Percentiles rank a stretch among this genome's conserved stretches.
Conservation (phyloP, 2,329 filamentous ascomycete species). For the Colletotrichum destructivum region DNA sequence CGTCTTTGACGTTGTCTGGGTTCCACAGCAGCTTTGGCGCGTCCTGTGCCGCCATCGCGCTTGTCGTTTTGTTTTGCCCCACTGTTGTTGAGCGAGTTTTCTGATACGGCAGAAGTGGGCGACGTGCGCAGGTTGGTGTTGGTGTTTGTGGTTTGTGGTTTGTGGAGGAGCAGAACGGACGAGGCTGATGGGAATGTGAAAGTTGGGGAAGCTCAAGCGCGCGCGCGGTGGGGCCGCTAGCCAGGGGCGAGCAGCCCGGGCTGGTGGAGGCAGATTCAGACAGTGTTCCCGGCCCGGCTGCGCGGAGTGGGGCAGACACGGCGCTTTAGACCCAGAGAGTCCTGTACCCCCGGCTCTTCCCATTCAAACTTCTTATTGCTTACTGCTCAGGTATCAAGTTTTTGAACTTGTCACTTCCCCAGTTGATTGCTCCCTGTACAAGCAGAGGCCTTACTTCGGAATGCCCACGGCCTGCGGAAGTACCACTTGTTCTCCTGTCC, state of each 20-base stretch:
- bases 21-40: constrained; percentile 83
- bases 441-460: too few relatives aligned
- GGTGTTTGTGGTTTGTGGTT: too few relatives aligned
- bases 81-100: not conserved
- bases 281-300: not conserved
- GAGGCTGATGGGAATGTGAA: constrained; percentile 14
- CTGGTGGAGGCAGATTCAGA: constrained; percentile 9
- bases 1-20: constrained; percentile 93
- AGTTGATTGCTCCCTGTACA: too few relatives aligned
- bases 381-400: too few relatives aligned
- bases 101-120: not conserved
- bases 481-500: too few relatives aligned
- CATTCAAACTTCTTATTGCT: too few relatives aligned
- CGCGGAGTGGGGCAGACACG: not conserved
- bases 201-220: constrained; percentile 16
- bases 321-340: too few relatives aligned
- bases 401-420: too few relatives aligned
- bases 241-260: constrained; percentile 6
- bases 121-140: not conserved
- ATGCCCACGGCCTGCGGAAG: too few relatives aligned
- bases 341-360: too few relatives aligned
- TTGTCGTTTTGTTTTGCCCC: not conserved
- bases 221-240: constrained; percentile 1
- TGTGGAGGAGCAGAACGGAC: constrained; percentile 8
- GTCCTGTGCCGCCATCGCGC: constrained; percentile 38